These are phyloP conservation scores for Clavispora phyllophila DNA, from an alignment of 805 yeast species.

Conservation along the genomic window DNA sequence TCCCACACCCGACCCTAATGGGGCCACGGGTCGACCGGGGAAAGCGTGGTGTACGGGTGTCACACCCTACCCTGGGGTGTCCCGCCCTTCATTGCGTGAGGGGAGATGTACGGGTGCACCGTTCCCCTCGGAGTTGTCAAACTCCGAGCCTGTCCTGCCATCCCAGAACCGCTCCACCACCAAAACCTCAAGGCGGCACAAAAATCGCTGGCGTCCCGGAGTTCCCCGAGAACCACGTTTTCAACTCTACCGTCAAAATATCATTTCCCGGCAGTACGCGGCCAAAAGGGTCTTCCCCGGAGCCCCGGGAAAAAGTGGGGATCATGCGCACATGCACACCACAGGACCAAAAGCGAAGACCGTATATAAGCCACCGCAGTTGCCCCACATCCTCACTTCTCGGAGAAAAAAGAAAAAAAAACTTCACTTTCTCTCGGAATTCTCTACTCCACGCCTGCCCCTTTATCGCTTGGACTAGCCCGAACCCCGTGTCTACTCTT, in stretches of 20 bases:
- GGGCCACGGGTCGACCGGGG: too few species aligned
- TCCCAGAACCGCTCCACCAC: neutral
- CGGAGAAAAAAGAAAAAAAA: neutral
- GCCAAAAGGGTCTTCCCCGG: neutral
- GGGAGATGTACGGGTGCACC: neutral
- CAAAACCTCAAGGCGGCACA: too few species aligned
- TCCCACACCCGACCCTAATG: too few species aligned
- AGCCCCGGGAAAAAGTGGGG: constrained; percentile 1
- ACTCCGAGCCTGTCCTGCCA: neutral
- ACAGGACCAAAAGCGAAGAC: neutral
- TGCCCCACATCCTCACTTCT: neutral
- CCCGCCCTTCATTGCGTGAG: too few species aligned
- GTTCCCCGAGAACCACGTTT: too few species aligned
- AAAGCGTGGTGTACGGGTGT: too few species aligned
- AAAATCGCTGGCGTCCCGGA: too few species aligned
- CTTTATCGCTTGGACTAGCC: neutral
- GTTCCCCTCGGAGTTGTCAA: neutral
- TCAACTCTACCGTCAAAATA: neutral
- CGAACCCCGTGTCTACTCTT: neutral
- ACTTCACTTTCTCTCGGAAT: neutral
- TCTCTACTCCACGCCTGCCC: neutral
- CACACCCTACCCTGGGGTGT: too few species aligned
- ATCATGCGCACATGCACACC: neutral
- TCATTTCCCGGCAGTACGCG: neutral
- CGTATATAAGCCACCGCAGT: neutral